Percentiles rank a stretch among this genome's conserved stretches.
phyloP scores from a whole-genome alignment of 371 early-diverging fungal genomes.

The Zychaea mexicana region DNA sequence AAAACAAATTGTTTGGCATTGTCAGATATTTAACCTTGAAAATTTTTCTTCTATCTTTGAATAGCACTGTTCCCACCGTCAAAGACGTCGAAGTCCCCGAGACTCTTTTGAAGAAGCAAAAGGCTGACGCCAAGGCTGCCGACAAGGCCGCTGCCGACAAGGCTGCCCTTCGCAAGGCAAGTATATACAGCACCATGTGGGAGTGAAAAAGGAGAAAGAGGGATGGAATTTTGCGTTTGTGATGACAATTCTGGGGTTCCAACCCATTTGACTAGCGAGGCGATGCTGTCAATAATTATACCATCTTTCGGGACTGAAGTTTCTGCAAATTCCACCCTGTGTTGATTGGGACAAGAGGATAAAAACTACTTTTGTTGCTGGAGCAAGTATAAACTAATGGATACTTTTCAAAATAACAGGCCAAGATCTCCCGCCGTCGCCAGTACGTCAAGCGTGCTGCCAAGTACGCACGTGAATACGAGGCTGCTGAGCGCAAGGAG shows the following conservation, averaged over 20 bases:
- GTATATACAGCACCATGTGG: neutral
- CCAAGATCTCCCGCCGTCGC: constrained; percentile 80
- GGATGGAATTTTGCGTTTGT: neutral
- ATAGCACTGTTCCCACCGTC: constrained; percentile 61
- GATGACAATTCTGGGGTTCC: constrained; percentile 16
- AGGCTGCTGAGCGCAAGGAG: constrained; percentile 83
- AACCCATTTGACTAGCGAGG: constrained; percentile 37
- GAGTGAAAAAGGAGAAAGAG: neutral
- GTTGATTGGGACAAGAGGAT: constrained; percentile 16
- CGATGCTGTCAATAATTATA: constrained; percentile 58
- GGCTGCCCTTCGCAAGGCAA: constrained; percentile 67
- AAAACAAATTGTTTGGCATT: neutral
- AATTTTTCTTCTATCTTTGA: constrained; percentile 7
- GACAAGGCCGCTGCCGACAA: constrained; percentile 74
- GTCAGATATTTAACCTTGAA: neutral
- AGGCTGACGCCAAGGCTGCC: constrained; percentile 83
- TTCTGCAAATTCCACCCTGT: no score
- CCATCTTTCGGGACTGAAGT: constrained; percentile 84
- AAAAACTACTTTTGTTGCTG: neutral
- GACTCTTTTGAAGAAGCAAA: constrained; percentile 97
- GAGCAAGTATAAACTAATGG: neutral
- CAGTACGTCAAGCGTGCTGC: constrained; percentile 98
- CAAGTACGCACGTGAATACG: constrained; percentile 96
- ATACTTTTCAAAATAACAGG: constrained; percentile 46
- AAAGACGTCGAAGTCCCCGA: constrained; percentile 87